phyloP scores from a whole-genome alignment of 2,329 filamentous ascomycete species.

The Monilinia polystroma region DNA sequence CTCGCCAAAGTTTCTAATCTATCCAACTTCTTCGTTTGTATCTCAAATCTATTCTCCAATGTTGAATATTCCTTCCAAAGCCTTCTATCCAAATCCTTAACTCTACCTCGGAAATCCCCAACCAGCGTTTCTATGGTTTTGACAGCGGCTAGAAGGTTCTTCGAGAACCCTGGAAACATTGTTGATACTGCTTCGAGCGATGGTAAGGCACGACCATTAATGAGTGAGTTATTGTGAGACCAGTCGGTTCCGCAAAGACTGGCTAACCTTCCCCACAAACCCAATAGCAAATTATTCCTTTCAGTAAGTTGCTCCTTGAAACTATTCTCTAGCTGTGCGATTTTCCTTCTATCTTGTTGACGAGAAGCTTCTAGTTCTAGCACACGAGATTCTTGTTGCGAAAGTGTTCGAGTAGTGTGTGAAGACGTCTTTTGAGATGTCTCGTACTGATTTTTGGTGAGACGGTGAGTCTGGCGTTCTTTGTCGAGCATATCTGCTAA shows the following conservation, averaged over 20 bases:
- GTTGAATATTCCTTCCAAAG: slow-evolving; percentile 88
- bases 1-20: slow-evolving; percentile 78
- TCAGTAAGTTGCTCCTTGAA: slow-evolving; percentile 86
- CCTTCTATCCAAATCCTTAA: slow-evolving; percentile 83
- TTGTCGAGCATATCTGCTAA: slow-evolving; percentile 87
- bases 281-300: slow-evolving; percentile 81
- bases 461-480: slow-evolving; percentile 79
- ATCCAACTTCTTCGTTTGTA: slow-evolving; percentile 81
- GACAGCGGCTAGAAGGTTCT: slow-evolving; percentile 82
- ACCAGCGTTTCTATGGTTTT: slow-evolving; percentile 84
- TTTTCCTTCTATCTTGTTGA: slow-evolving; percentile 73
- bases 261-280: slow-evolving; percentile 87
- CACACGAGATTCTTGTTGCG: slow-evolving; percentile 80
- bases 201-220: slow-evolving; percentile 80
- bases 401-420: slow-evolving; percentile 81
- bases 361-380: slow-evolving; percentile 81
- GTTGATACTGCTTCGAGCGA: slow-evolving; percentile 82
- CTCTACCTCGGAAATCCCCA: slow-evolving; percentile 72
- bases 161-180: slow-evolving; percentile 83
- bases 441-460: slow-evolving; percentile 85
- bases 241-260: slow-evolving; percentile 87
- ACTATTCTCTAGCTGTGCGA: slow-evolving; percentile 69
- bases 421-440: slow-evolving; percentile 84
- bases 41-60: slow-evolving; percentile 76
- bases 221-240: slow-evolving; percentile 83